A percentile compares a stretch with the other conserved stretches of the same genome.
These are phyloP conservation scores for Rhodosporidiobolus odoratus DNA, from an alignment of 768 basidiomycete genomes.

Conservation along the genomic window DNA sequence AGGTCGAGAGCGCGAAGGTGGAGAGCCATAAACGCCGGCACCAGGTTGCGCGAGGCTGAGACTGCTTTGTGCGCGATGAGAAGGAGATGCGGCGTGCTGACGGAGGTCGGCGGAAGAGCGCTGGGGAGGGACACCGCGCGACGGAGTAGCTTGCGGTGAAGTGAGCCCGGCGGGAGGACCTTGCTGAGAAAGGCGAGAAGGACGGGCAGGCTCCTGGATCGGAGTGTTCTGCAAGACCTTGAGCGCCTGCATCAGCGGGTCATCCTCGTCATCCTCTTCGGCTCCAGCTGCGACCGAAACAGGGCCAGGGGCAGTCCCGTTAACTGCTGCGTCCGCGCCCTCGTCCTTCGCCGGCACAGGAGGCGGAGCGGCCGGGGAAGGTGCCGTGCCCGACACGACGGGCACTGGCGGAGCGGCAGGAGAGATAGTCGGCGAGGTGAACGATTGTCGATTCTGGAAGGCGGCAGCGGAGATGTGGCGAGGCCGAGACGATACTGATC, in stretches of 20 bases:
- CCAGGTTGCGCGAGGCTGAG: not conserved
- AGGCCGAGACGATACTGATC: not conserved
- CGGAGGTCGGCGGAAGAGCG: conserved; percentile 6
- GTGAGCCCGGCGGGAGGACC: not conserved
- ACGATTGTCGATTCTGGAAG: conserved; percentile 24
- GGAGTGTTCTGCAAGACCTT: conserved; percentile 55
- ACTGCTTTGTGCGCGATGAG: conserved; percentile 18
- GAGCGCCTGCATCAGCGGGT: conserved; percentile 35
- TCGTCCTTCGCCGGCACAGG: conserved; percentile 37
- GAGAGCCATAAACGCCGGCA: not conserved
- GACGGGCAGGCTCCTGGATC: conserved; percentile 58
- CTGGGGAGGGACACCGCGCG: not conserved
- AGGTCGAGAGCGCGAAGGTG: conserved; percentile 1
- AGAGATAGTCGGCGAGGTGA: not conserved
- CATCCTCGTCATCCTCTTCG: conserved; percentile 39
- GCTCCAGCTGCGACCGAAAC: conserved; percentile 3
- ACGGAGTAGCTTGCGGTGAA: too few species aligned
- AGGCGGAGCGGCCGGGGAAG: not conserved
- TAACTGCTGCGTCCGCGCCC: not conserved
- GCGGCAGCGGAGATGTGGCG: conserved; percentile 30
- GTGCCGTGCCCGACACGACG: conserved; percentile 32
- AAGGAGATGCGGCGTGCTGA: conserved; percentile 3
- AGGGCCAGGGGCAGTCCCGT: not conserved
- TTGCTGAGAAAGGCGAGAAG: conserved; percentile 5
- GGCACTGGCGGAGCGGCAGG: not conserved